Percentiles rank a stretch among this genome's conserved stretches.
Evolutionary conservation across 305 asterid genomes (phyloP).

Genomic region (Fraxinus angustifolia): DNA sequence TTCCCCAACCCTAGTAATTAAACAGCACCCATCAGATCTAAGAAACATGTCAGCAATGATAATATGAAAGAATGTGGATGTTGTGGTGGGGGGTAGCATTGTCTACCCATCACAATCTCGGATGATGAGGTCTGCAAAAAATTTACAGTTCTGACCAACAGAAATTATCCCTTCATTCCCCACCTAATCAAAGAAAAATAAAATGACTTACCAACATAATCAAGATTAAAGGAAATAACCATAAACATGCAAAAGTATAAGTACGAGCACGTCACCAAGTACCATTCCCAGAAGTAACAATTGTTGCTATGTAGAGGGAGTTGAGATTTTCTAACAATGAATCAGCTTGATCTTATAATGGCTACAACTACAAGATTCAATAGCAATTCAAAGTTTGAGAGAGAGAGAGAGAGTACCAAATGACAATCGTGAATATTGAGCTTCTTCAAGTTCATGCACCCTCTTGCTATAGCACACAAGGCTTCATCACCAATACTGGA

Average conservation of each 20-base stretch:
- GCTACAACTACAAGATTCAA: too few species aligned
- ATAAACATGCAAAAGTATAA: slow-evolving; percentile 26
- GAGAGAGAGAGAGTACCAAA: slow-evolving; percentile 43
- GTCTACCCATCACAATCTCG: slow-evolving; percentile 81
- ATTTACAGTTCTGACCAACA: slow-evolving; percentile 73
- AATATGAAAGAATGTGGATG: not conserved
- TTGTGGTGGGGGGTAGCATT: not conserved
- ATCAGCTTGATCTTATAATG: too few species aligned
- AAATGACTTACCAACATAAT: not conserved
- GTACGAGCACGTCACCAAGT: not conserved
- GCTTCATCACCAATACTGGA: slow-evolving; percentile 76
- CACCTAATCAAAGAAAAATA: slow-evolving; percentile 46
- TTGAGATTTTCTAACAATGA: too few species aligned
- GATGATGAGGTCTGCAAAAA: slow-evolving; percentile 71
- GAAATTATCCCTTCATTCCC: slow-evolving; percentile 74
- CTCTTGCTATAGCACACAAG: slow-evolving; percentile 62
- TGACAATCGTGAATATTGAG: slow-evolving; percentile 86
- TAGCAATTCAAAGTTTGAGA: not conserved
- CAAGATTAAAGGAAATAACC: not conserved
- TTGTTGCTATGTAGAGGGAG: too few species aligned
- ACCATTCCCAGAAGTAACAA: too few species aligned
- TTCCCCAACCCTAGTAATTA: slow-evolving; percentile 59
- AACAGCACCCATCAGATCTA: slow-evolving; percentile 15
- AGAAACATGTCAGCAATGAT: slow-evolving; percentile 9
- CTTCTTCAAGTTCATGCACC: slow-evolving; percentile 66